Base-by-base conservation (phyloP, 768 basidiomycete species). In the Hericium coralloides region DNA sequence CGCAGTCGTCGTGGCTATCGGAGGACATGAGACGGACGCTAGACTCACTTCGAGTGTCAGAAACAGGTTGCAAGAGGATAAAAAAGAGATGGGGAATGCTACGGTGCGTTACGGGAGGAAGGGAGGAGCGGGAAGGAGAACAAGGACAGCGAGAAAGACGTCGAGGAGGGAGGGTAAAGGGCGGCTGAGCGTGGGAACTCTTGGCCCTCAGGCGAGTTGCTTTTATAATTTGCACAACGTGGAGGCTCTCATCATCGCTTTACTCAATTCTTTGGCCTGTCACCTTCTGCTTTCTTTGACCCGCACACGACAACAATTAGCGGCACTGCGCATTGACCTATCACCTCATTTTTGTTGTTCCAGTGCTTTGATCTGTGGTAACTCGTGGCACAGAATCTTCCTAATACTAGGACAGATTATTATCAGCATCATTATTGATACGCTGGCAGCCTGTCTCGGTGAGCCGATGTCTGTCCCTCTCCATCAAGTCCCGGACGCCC, bases 101-200 rank as follows among this genome's bases (percentile, higher is more conserved):
- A 31, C 31, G 31, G 6, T 31, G 31, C 31, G 31, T 31, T 31
- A 47, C 53, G 57, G 31, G 56, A 58, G 58, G 48, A 26, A 54
- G 58, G 38, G 43, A 38, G 54, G 31, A 53, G 49, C 45, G 53
- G 52, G 55, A 51, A 58, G 58, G 59, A 59, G 56, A 58, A 55
- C 58, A 54, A 59, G 64, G 57, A 54, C 15, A 54, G 53, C 41
- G 39, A 31, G 26, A 47, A 41, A 52, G 31, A 12, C 26, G 23
- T n/a, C 15, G 52, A 26, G 31, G 37, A 36, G 18, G 55, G 59
- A 57, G 61, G 65, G 59, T 52, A 54, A 53, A 60, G 61, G 64
- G 62, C 56, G 63, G 60, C 53, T 59, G 59, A 59, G 65, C 65
- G 66, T 67, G 66, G 60, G 66, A 67, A 67, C 57, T 52, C 59